Base-by-base conservation (phyloP, 805 yeast genomes). In the Lipomyces starkeyi region DNA sequence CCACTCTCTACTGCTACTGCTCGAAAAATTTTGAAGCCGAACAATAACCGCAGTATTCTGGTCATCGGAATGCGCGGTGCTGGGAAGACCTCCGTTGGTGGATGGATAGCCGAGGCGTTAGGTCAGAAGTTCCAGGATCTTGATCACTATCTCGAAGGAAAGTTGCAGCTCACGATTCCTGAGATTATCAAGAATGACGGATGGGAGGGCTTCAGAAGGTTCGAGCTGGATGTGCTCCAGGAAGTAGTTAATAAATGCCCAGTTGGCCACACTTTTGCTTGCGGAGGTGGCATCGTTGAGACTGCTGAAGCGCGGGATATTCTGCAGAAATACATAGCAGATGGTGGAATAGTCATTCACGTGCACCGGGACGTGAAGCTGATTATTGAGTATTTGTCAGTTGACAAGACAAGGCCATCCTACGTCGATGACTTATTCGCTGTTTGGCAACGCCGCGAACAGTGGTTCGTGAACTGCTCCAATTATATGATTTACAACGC, bases 201-300 rank as follows among this genome's bases (percentile, higher is more conserved):
- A 9, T 95, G 99, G 99, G 93, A 87, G n/a, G 85, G 80, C 29
- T 95, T 95, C 84, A 87, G 99, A 69, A 80, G 77, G 34, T 79
- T 82, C 63, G 99, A 95, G 78, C 73, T 84, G 5, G 80, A 79
- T 55, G 80, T 90, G 56, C 85, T 91, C 70, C 78, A 83, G 61
- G 85, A 86, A 59, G 81, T 83, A 37, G 70, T 90, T 22, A 70
- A 76, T 2, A 73, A 76, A 13, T 76, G 80, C 65, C 81, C 84
- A 2, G 76, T 77, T 20, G 89, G 89, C 4, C 82, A 87, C 74
- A 90, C 94, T 27, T 84, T 94, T 64, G 91, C 98, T 0, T 91
- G 97, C 61, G 99, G 99, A 43, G 99, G 99, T 57, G 99, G 99
- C 9, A 83, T 95, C 68, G 97, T 95, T 34, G 98, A 94, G 79